Conservation (phyloP, 352 stramenopile species). For the Phytopythium vexans region DNA sequence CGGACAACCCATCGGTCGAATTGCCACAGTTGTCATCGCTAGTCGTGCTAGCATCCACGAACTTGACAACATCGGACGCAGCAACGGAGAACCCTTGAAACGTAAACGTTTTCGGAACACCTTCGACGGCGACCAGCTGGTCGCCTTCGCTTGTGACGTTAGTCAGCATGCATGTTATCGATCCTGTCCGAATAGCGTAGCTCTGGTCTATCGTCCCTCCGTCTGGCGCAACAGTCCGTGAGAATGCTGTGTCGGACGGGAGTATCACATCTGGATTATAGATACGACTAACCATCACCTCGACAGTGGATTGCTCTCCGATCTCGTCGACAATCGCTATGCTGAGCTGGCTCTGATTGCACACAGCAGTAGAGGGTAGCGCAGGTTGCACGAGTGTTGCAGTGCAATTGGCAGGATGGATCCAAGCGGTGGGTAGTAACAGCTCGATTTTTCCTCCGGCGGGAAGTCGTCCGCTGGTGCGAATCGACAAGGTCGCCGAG, state of each 20-base stretch:
- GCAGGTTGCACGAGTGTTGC: constrained; percentile 31
- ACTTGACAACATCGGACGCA: constrained; percentile 52
- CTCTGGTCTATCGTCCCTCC: constrained; percentile 47
- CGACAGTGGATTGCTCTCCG: constrained; percentile 26
- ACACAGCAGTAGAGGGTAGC: constrained; percentile 18
- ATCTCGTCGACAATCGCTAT: constrained; percentile 36
- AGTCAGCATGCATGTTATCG: constrained; percentile 34
- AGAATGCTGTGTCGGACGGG: constrained; percentile 14
- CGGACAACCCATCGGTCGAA: constrained; percentile 33
- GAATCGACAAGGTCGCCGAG: constrained; percentile 33
- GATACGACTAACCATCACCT: constrained; percentile 35
- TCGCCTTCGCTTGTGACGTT: constrained; percentile 40
- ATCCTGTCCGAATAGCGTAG: constrained; percentile 21
- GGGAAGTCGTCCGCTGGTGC: constrained; percentile 34
- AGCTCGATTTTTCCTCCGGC: constrained; percentile 30
- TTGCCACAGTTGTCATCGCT: constrained; percentile 53
- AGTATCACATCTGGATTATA: constrained; percentile 43
- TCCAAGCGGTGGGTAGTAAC: constrained; percentile 44
- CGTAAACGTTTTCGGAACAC: constrained; percentile 39
- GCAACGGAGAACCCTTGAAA: constrained; percentile 43
- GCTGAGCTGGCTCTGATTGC: constrained; percentile 29
- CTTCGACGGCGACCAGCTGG: constrained; percentile 43
- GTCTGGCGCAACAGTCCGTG: constrained; percentile 30
- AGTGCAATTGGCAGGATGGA: constrained; percentile 24
- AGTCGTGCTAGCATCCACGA: constrained; percentile 51